Evolutionary conservation across 116 monocot species (phyloP).

Genomic region (Dioscorea cayenensis): DNA sequence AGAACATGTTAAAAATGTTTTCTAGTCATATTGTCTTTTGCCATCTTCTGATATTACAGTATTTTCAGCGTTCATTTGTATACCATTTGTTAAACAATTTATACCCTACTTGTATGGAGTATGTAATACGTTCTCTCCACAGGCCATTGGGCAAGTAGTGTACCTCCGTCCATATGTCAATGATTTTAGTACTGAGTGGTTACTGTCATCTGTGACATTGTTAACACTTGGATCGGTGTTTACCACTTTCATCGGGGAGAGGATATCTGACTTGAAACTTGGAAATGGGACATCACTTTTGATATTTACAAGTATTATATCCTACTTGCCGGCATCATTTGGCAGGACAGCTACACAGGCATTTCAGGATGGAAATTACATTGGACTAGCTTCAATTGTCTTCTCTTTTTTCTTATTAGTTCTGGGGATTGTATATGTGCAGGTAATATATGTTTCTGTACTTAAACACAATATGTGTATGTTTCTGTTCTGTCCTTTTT

Average conservation of each 20-base stretch:
- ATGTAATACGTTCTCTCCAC: neutral
- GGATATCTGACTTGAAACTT: conserved; percentile 95
- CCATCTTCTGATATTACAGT: too few relatives aligned
- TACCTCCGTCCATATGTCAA: conserved; percentile 84
- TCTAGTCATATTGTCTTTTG: too few relatives aligned
- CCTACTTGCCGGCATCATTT: conserved; percentile 95
- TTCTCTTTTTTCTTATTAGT: conserved; percentile 76
- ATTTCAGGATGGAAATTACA: conserved; percentile 90
- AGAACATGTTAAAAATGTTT: too few relatives aligned
- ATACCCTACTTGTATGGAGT: neutral
- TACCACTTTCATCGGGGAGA: conserved; percentile 92
- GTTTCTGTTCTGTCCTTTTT: neutral
- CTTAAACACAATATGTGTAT: neutral
- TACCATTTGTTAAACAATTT: neutral
- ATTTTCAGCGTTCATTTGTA: neutral
- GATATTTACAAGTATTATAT: conserved; percentile 97
- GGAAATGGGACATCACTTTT: conserved; percentile 98
- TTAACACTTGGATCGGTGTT: conserved; percentile 93
- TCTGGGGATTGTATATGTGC: conserved; percentile 97
- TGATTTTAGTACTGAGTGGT: conserved; percentile 94
- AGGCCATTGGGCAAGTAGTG: conserved; percentile 97
- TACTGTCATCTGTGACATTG: conserved; percentile 59
- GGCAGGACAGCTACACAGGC: conserved; percentile 87
- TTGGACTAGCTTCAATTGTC: conserved; percentile 68
- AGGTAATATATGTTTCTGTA: conserved; percentile 35